Conservation (phyloP, 495 filamentous ascomycete species). For the Pseudomonodictys pantanalensis region DNA sequence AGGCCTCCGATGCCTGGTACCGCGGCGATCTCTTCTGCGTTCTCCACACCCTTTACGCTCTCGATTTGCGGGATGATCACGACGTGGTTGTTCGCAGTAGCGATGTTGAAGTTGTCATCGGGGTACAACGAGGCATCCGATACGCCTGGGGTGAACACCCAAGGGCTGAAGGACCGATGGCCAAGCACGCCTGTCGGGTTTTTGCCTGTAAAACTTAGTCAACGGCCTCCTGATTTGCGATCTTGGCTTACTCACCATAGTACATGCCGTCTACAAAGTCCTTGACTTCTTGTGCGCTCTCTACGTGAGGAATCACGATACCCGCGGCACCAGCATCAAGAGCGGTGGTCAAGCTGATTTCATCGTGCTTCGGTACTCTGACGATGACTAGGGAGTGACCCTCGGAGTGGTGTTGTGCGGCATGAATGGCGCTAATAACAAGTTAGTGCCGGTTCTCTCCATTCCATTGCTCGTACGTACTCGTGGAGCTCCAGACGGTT, state of each 20-base stretch:
- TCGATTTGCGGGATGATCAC: background rate
- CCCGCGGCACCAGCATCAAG: background rate
- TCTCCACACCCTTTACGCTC: background rate
- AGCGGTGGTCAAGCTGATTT: background rate
- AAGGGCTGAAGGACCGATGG: background rate
- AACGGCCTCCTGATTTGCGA: background rate
- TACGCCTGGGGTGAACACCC: background rate
- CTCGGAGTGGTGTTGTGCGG: background rate
- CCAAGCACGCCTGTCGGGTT: background rate
- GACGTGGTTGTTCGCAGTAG: background rate
- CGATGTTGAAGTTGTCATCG: background rate
- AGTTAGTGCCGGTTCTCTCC: background rate
- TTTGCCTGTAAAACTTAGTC: background rate
- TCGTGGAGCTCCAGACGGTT: background rate
- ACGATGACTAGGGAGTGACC: background rate
- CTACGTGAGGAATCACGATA: background rate
- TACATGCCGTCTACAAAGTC: background rate
- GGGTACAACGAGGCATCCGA: background rate
- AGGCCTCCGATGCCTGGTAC: background rate
- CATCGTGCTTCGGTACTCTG: background rate
- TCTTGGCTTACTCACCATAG: background rate
- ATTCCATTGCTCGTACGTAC: background rate
- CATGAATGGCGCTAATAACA: background rate
- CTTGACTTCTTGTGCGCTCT: background rate
- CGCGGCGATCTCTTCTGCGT: background rate